Conservation (phyloP, 345 rosid species). For the Litchi chinensis region DNA sequence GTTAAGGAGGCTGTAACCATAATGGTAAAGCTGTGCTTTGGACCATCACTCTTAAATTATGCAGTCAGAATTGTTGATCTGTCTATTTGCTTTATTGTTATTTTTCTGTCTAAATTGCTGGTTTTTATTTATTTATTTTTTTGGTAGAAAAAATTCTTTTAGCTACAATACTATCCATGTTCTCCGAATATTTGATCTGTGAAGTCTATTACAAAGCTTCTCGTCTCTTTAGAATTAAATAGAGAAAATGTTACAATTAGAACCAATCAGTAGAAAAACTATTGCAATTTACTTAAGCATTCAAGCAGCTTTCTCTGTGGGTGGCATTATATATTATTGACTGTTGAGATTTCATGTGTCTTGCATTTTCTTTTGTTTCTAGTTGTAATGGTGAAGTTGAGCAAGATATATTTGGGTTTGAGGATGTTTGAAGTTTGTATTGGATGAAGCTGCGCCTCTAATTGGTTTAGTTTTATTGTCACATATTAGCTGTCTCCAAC, state of each 20-base stretch:
- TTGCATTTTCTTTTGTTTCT: neutral
- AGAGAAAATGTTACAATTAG: neutral
- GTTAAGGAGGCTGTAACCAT: conserved; percentile 99
- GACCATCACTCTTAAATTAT: neutral
- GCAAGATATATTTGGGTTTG: neutral
- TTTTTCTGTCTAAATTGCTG: too few species aligned
- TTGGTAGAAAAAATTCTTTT: too few species aligned
- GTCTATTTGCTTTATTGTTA: neutral
- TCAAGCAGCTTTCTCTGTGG: neutral
- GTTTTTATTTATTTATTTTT: too few species aligned
- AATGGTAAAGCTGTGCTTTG: conserved; percentile 49
- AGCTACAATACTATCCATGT: neutral
- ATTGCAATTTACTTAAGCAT: neutral
- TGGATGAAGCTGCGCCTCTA: neutral
- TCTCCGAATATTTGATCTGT: neutral
- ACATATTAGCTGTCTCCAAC: neutral
- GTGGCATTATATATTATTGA: neutral
- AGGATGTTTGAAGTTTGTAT: neutral
- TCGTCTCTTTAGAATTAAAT: neutral
- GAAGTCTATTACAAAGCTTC: neutral
- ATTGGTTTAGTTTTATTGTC: neutral
- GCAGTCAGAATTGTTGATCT: conserved; percentile 2
- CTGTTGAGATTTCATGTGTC: neutral
- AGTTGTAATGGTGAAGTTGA: neutral
- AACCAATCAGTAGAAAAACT: neutral